Conservation (phyloP, 139 green algal species). For the Chlorella vulgaris region DNA sequence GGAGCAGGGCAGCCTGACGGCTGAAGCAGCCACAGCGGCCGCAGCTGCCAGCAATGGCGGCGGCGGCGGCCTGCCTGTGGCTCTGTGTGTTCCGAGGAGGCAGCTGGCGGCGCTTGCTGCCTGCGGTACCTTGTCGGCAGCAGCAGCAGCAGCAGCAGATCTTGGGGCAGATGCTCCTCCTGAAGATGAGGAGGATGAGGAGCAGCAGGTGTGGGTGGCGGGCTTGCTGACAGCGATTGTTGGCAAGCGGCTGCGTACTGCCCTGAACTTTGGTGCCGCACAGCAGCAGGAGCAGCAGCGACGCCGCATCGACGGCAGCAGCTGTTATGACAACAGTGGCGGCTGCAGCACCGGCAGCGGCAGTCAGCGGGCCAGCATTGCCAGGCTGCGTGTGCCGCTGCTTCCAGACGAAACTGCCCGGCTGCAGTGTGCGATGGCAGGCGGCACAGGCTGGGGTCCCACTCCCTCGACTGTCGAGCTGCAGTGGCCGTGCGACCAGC, state of each 20-base stretch:
- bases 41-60: neutral
- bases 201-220: conserved; percentile 6
- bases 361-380: conserved; percentile 21
- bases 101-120: neutral
- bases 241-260: conserved; percentile 36
- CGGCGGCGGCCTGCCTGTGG: conserved; percentile 10
- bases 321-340: too few species aligned
- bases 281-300: too few species aligned
- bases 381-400: neutral
- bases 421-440: neutral
- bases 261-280: conserved; percentile 31
- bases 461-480: neutral
- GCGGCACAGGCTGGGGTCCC: neutral
- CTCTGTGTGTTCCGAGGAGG: neutral
- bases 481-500: conserved; percentile 20
- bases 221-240: conserved; percentile 1
- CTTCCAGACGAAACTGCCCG: neutral
- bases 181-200: neutral
- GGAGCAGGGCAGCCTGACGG: neutral
- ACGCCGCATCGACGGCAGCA: too few species aligned
- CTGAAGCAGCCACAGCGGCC: conserved; percentile 5
- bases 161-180: neutral
- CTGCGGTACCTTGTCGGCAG: neutral
- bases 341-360: too few species aligned
- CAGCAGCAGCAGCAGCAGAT: neutral